Conservation (phyloP, 164 flowering plant genomes). For the Vitis rupestris region DNA sequence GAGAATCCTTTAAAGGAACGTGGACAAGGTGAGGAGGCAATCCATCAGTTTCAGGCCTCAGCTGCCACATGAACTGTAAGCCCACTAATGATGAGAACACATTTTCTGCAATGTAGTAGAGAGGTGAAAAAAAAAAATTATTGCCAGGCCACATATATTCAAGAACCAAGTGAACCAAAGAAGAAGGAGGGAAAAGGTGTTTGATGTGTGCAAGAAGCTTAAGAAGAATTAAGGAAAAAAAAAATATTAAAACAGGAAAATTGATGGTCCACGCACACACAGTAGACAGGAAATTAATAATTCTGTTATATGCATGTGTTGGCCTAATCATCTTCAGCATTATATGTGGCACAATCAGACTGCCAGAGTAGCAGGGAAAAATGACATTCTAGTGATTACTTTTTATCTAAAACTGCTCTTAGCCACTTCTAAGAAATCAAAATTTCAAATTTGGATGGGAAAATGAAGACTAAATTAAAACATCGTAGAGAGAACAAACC, state of each 20-base stretch:
- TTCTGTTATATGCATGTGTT: neutral
- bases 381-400: no score
- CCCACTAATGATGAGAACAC: conserved; percentile 93
- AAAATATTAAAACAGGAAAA: neutral
- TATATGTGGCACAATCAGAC: conserved; percentile 1
- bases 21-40: conserved; percentile 73
- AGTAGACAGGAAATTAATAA: neutral
- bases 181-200: neutral
- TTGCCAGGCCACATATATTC: neutral
- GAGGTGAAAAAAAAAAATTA: neutral
- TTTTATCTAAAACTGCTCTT: no score
- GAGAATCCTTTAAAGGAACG: conserved; percentile 89
- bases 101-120: conserved; percentile 59
- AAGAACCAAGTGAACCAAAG: neutral
- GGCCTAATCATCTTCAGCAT: neutral
- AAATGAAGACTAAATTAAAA: no score
- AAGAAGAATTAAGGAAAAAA: no score
- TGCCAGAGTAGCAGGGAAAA: neutral
- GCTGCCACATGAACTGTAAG: conserved; percentile 76
- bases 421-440: no score
- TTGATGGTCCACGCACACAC: neutral
- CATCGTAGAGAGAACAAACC: no score
- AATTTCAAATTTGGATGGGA: no score
- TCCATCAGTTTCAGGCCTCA: conserved; percentile 62
- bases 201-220: neutral